Percentiles rank a stretch among this genome's conserved stretches.
phyloP scores from a whole-genome alignment of 768 basidiomycete species.

The Pisolithus tinctorius region DNA sequence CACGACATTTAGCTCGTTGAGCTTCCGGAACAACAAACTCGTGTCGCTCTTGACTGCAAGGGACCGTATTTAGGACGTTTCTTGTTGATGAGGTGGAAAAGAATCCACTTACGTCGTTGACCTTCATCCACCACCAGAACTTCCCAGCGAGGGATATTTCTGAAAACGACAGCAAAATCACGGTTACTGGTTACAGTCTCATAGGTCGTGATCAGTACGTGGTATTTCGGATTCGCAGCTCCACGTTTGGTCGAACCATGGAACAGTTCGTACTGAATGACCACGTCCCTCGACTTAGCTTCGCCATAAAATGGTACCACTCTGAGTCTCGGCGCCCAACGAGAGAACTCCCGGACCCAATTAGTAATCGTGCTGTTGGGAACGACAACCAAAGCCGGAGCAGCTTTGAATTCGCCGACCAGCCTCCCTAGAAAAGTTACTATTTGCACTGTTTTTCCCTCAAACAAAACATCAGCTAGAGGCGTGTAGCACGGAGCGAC shows the following conservation, averaged over 20 bases:
- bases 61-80: slow-evolving; percentile 6
- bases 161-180: slow-evolving; percentile 75
- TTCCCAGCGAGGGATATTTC: slow-evolving; percentile 85
- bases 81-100: neutral
- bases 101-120: slow-evolving; percentile 62
- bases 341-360: slow-evolving; percentile 92
- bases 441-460: slow-evolving; percentile 93
- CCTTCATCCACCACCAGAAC: slow-evolving; percentile 90
- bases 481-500: neutral
- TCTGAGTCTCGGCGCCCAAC: slow-evolving; percentile 56
- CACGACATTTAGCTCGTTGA: slow-evolving; percentile 69
- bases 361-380: slow-evolving; percentile 95
- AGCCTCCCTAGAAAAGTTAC: slow-evolving; percentile 74
- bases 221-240: slow-evolving; percentile 59
- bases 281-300: slow-evolving; percentile 67
- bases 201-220: slow-evolving; percentile 91
- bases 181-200: slow-evolving; percentile 67
- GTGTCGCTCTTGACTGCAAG: slow-evolving; percentile 73
- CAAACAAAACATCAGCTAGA: slow-evolving; percentile 7
- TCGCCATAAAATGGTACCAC: slow-evolving; percentile 89
- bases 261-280: slow-evolving; percentile 75
- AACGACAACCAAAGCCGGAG: slow-evolving; percentile 84
- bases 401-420: slow-evolving; percentile 47
- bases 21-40: slow-evolving; percentile 72
- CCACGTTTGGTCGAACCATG: slow-evolving; percentile 41